phyloP scores from a whole-genome alignment of 2,329 filamentous ascomycete genomes.

The Penicillium hordei region DNA sequence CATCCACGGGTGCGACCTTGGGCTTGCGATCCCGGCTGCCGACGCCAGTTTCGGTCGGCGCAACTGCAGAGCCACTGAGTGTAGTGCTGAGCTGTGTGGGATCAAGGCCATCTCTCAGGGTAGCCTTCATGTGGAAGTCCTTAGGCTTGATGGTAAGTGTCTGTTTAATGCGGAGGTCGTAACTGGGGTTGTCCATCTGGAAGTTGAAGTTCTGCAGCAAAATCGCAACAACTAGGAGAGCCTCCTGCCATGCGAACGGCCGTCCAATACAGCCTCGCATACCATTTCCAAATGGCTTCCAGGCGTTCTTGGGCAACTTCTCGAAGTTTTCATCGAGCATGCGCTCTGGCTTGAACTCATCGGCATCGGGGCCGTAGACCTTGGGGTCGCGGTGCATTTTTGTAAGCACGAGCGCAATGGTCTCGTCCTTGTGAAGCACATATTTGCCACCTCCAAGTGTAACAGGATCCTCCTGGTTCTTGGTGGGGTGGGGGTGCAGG shows the following conservation, averaged over 20 bases:
- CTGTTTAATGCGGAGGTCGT: slow-evolving; percentile 40
- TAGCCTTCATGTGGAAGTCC: slow-evolving; percentile 62
- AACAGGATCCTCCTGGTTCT: slow-evolving; percentile 43
- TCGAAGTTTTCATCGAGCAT: slow-evolving; percentile 71
- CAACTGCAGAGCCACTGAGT: slow-evolving; percentile 27
- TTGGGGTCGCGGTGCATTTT: slow-evolving; percentile 61
- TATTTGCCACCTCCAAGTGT: slow-evolving; percentile 63
- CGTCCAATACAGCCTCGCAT: slow-evolving; percentile 70
- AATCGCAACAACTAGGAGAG: slow-evolving; percentile 60
- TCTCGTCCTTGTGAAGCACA: slow-evolving; percentile 53
- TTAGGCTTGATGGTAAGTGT: slow-evolving; percentile 48
- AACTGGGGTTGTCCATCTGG: slow-evolving; percentile 57
- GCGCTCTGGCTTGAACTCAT: slow-evolving; percentile 67
- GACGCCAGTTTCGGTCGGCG: slow-evolving; percentile 10
- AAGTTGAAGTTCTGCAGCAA: slow-evolving; percentile 73
- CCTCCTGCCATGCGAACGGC: slow-evolving; percentile 74
- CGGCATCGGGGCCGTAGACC: slow-evolving; percentile 65
- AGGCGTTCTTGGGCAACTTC: slow-evolving; percentile 61
- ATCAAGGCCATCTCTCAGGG: slow-evolving; percentile 53
- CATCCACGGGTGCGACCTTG: slow-evolving; percentile 13
- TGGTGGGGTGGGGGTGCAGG: slow-evolving; percentile 50
- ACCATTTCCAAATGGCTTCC: slow-evolving; percentile 76
- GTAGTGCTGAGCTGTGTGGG: slow-evolving; percentile 44
- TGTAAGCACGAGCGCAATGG: slow-evolving; percentile 52
- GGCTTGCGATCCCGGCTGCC: slow-evolving; percentile 24